A percentile compares a stretch with the other conserved stretches of the same genome.
Evolutionary conservation across 495 filamentous ascomycete genomes (phyloP).

Genomic region (Clohesyomyces aquaticus): DNA sequence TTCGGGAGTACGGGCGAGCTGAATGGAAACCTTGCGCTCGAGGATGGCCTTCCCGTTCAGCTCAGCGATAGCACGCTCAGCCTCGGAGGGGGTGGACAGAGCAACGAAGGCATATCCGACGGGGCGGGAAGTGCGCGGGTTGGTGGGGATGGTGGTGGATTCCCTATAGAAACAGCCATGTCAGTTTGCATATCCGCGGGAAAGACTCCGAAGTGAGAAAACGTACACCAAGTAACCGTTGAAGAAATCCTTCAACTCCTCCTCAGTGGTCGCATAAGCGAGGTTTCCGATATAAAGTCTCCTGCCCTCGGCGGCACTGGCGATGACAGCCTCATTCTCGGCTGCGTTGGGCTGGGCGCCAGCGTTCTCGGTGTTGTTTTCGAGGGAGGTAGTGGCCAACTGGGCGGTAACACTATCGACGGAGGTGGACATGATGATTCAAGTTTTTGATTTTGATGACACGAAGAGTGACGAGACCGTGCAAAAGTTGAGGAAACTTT

Average conservation of each 20-base stretch:
- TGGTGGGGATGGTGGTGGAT: constrained; percentile 96
- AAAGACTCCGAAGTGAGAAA: constrained; percentile 6
- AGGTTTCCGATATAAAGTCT: constrained; percentile 99
- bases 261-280: constrained; percentile 99
- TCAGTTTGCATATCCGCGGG: constrained; percentile 10
- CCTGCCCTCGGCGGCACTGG: constrained; percentile 96
- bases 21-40: constrained; percentile 97
- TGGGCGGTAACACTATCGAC: constrained; percentile 85
- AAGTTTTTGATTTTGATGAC: constrained; percentile 46
- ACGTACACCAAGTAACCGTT: constrained; percentile 96
- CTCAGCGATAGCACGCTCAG: constrained; percentile 88
- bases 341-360: constrained; percentile 54
- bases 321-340: constrained; percentile 85
- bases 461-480: constrained; percentile 44
- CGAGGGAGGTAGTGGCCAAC: constrained; percentile 72
- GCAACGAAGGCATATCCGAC: constrained; percentile 99
- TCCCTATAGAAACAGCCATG: constrained; percentile 64
- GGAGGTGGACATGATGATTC: constrained; percentile 49
- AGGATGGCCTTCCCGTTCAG: constrained; percentile 96
- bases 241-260: constrained; percentile 99
- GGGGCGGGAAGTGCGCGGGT: constrained; percentile 95
- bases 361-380: constrained; percentile 50
- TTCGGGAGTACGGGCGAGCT: constrained; percentile 97
- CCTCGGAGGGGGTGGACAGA: constrained; percentile 89
- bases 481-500: constrained; percentile 46